Evolutionary conservation across 768 basidiomycete species (phyloP), one percentile per base, ranked within the genome.

Genomic region (Trametes cinnabarina): DNA sequence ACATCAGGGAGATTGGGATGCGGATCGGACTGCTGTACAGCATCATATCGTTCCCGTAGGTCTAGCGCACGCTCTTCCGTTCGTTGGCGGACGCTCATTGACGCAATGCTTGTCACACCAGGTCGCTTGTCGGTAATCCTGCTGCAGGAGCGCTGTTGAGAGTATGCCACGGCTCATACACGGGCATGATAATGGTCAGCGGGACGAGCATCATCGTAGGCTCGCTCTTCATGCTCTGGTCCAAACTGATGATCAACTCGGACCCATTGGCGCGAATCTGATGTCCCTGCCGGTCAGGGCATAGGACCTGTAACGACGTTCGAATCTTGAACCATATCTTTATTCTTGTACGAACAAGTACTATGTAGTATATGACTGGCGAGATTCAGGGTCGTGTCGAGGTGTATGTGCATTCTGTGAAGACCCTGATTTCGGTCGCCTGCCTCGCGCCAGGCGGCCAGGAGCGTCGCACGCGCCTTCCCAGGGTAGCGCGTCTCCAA

Each of bases 31-130:
- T 83, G 56, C 63, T 88, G 51, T 88, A 87, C 65, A 84, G 76
- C 20, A 70, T 87, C 8, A 82, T 87, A 22, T 84, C 87, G 0
- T 76, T 88, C 37, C 86, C 87, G 86, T 89, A 71, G 77, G 87
- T 85, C 17, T 17, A 26, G 23, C 40, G 2, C 7, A 4, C 28
- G 48, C 26, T 22, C 22, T 14, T 4, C n/a, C n/a, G 11, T 28
- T 41, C 26, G 20, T 39, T 15, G 37, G 12, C 37, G 15, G 37
- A 15, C 37, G n/a, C n/a, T 14, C 11, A n/a, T 37, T 51, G 28
- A 42, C 20, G 35, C 25, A 6, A 19, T 4, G n/a, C 34, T 3
- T 41, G 10, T n/a, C n/a, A n/a, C 11, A 34, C 2, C 57, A 89
- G 87, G 26, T 79, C 87, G 1, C 74, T 89, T 20, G 67, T 84